Conservation (phyloP, 805 yeast genomes). For the Hanseniaspora hatyaiensis region DNA sequence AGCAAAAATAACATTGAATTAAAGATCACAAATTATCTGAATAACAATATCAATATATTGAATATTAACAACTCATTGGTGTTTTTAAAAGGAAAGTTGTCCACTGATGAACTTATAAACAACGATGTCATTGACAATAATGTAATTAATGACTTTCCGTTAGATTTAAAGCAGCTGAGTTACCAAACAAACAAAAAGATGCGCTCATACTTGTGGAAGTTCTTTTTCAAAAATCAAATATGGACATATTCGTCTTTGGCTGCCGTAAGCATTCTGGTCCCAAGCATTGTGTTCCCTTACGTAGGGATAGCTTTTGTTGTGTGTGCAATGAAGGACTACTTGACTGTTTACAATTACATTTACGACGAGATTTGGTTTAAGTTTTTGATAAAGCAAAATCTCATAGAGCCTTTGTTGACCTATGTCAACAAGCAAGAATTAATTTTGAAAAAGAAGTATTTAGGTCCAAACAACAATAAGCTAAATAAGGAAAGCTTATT, state of each 20-base stretch:
- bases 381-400: conserved; percentile 9
- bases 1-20: conserved; percentile 8
- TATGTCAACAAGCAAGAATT: conserved; percentile 13
- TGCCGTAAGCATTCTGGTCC: neutral
- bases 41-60: conserved; percentile 11
- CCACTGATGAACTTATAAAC: conserved; percentile 12
- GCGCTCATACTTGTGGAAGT: conserved; percentile 13
- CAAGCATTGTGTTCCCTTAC: conserved; percentile 2
- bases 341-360: conserved; percentile 12
- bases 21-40: conserved; percentile 11
- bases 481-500: neutral
- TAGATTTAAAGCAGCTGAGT: conserved; percentile 13
- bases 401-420: conserved; percentile 9
- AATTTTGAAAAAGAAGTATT: conserved; percentile 8
- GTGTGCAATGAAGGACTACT: conserved; percentile 12
- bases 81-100: conserved; percentile 13
- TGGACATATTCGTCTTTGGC: conserved; percentile 8
- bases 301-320: neutral
- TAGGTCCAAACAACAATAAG: neutral
- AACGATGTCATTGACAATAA: conserved; percentile 14
- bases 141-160: conserved; percentile 13
- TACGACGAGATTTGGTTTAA: conserved; percentile 15
- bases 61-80: conserved; percentile 14
- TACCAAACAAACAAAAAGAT: conserved; percentile 10
- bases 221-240: conserved; percentile 12